These are phyloP conservation scores for Chlamydomonas reinhardtii DNA, from an alignment of 163 green algal species.

Conservation along the genomic window DNA sequence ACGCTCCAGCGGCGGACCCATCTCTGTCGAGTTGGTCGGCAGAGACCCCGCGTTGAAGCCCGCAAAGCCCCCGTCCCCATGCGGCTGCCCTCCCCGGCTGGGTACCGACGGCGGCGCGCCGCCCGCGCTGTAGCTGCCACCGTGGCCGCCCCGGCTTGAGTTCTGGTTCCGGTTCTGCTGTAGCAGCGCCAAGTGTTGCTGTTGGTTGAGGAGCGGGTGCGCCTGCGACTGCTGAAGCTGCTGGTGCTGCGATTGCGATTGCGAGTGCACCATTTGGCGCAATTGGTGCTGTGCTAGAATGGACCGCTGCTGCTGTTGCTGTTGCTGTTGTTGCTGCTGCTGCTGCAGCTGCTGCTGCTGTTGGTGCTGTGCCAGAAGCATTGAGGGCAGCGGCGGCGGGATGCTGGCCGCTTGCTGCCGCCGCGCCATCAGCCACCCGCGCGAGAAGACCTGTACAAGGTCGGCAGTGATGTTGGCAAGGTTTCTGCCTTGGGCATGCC, in stretches of 20 bases:
- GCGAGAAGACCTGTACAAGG: neutral
- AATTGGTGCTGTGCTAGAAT: neutral
- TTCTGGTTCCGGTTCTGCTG: too few relatives aligned
- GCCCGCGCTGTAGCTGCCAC: too few relatives aligned
- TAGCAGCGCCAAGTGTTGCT: too few relatives aligned
- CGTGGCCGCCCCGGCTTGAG: too few relatives aligned
- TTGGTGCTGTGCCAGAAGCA: neutral
- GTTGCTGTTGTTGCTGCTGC: neutral
- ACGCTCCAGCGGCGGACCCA: too few relatives aligned
- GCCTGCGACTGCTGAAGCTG: neutral
- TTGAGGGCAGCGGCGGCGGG: neutral
- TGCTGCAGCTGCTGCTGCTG: neutral
- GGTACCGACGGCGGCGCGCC: too few relatives aligned
- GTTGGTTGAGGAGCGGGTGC: too few relatives aligned
- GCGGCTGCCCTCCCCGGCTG: too few relatives aligned
- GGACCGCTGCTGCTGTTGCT: neutral
- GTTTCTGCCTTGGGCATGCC: neutral
- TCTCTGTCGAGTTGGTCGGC: too few relatives aligned
- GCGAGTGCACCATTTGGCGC: neutral
- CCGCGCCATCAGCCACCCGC: neutral
- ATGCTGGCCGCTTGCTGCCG: neutral
- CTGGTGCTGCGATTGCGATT: neutral
- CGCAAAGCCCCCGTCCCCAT: too few relatives aligned
- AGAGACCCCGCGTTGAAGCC: too few relatives aligned
- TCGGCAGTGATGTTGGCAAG: neutral